Conservation (phyloP, 805 yeast species). For the Metschnikowia gelsemii region DNA sequence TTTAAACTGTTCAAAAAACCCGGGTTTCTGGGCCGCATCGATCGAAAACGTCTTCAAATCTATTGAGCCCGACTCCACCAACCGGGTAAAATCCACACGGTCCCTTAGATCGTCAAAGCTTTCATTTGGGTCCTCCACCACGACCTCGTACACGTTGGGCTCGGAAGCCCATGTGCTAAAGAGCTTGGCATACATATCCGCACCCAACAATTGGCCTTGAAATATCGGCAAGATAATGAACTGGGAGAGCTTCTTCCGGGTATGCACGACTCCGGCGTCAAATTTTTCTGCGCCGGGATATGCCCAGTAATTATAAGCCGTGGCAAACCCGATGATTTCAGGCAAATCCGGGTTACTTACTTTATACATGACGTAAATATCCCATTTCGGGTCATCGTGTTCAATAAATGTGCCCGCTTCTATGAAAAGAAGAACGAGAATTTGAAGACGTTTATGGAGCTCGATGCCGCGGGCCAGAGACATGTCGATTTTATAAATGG, state of each 20-base stretch:
- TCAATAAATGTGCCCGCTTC: constrained; percentile 95
- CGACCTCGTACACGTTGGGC: constrained; percentile 59
- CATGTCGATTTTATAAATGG: constrained; percentile 51
- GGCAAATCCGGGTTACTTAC: constrained; percentile 24
- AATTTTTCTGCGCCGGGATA: constrained; percentile 56
- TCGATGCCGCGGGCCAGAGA: constrained; percentile 43
- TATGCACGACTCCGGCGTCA: constrained; percentile 41
- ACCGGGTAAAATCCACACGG: constrained; percentile 60
- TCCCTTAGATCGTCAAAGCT: constrained; percentile 90
- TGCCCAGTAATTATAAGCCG: constrained; percentile 81
- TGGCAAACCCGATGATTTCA: constrained; percentile 73
- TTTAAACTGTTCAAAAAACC: constrained; percentile 45
- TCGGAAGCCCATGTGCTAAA: constrained; percentile 57
- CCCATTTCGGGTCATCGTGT: constrained; percentile 75
- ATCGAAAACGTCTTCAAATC: constrained; percentile 12
- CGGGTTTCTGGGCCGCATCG: constrained; percentile 12
- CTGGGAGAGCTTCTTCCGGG: constrained; percentile 81
- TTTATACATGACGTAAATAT: constrained; percentile 55
- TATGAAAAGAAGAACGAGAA: constrained; percentile 78
- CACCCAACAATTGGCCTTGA: constrained; percentile 75
- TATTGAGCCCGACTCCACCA: constrained; percentile 9
- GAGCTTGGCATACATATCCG: constrained; percentile 56
- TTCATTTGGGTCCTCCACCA: constrained; percentile 94
- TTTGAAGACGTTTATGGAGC: constrained; percentile 69
- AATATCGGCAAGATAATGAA: constrained; percentile 81